Evolutionary conservation across 1,284 basidiomycete species (phyloP).

Genomic region (Fomitopsis betulina): DNA sequence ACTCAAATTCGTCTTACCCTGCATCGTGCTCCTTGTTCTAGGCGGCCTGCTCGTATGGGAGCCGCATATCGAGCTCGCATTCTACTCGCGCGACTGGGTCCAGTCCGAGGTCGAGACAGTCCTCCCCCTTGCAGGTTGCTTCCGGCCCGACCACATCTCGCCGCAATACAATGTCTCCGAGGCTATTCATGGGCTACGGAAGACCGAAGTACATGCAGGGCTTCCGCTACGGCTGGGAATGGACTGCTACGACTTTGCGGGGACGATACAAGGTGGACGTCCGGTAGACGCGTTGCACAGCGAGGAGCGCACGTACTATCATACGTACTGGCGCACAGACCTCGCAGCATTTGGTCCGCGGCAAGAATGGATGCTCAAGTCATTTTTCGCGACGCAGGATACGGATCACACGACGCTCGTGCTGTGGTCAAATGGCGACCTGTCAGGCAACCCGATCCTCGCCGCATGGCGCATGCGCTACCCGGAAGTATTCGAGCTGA

Average conservation of each 20-base stretch:
- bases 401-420: conserved; percentile 59
- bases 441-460: conserved; percentile 57
- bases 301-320: conserved; percentile 38
- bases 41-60: conserved; percentile 58
- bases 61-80: conserved; percentile 75
- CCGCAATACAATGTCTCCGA: conserved; percentile 67
- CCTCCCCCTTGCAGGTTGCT: conserved; percentile 68
- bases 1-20: conserved; percentile 25
- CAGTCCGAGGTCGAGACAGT: conserved; percentile 61
- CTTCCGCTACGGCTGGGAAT: conserved; percentile 70
- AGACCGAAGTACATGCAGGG: conserved; percentile 74
- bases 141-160: conserved; percentile 54
- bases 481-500: conserved; percentile 66
- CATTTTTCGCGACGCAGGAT: conserved; percentile 88
- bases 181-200: conserved; percentile 53
- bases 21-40: conserved; percentile 37
- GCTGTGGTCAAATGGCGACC: conserved; percentile 86
- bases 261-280: conserved; percentile 49
- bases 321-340: conserved; percentile 90
- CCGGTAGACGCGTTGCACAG: background rate
- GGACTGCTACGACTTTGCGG: conserved; percentile 87
- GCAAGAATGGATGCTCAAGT: conserved; percentile 85
- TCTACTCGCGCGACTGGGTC: conserved; percentile 77
- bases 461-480: conserved; percentile 56
- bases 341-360: conserved; percentile 72